phyloP scores from a whole-genome alignment of 345 rosid genomes.

The Cardamine chenopodiifolia region DNA sequence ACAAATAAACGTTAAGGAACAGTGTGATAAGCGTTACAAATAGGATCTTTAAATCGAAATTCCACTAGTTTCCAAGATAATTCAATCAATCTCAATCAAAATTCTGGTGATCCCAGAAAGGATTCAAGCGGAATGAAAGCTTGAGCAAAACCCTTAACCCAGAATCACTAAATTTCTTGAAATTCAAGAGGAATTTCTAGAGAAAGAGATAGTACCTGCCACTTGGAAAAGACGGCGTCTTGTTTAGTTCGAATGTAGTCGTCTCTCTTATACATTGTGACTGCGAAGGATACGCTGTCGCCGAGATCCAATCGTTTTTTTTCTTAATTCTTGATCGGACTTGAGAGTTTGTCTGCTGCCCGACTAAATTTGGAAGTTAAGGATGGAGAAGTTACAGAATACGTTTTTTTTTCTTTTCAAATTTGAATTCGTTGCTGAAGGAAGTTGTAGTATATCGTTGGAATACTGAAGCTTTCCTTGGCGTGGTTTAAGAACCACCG shows the following conservation, averaged over 20 bases:
- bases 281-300: conserved; percentile 11
- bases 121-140: background rate
- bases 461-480: background rate
- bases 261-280: conserved; percentile 60
- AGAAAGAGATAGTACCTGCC: conserved; percentile 59
- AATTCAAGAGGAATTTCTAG: background rate
- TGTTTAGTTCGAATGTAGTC: conserved; percentile 62
- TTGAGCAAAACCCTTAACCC: conserved; percentile 10
- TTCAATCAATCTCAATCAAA: conserved; percentile 1
- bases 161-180: background rate
- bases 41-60: background rate
- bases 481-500: no score
- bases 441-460: background rate
- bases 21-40: background rate
- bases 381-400: background rate
- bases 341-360: background rate
- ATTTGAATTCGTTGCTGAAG: conserved; percentile 17
- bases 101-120: background rate
- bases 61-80: background rate
- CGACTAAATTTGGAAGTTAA: background rate
- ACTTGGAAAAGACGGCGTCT: conserved; percentile 63
- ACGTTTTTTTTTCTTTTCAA: background rate
- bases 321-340: background rate
- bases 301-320: background rate
- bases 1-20: background rate